Percentiles rank a stretch among this genome's conserved stretches.
phyloP scores from a whole-genome alignment of 2,329 filamentous ascomycete species.

The Pseudogymnoascus sp. region DNA sequence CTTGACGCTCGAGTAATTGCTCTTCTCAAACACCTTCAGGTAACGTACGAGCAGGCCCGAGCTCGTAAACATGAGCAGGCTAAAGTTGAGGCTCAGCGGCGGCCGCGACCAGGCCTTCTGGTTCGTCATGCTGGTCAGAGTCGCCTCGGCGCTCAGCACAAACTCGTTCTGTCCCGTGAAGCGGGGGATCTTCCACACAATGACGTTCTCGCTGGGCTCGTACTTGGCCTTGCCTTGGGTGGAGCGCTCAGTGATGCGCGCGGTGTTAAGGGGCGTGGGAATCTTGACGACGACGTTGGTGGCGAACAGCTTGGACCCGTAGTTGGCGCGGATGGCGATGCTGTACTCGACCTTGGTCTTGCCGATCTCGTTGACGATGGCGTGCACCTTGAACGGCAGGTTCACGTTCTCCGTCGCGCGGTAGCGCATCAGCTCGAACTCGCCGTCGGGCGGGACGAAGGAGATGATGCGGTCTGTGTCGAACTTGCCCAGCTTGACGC shows the following conservation, averaged over 20 bases:
- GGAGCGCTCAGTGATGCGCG: constrained; percentile 83
- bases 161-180: constrained; percentile 98
- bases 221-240: constrained; percentile 98
- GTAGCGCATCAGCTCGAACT: constrained; percentile 98
- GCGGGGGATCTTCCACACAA: constrained; percentile 98
- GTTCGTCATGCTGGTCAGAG: constrained; percentile 92
- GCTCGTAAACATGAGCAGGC: constrained; percentile 95
- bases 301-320: constrained; percentile 89
- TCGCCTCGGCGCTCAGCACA: constrained; percentile 87
- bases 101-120: constrained; percentile 96
- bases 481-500: constrained; percentile 94
- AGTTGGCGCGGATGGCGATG: constrained; percentile 95
- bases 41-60: constrained; percentile 88
- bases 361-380: constrained; percentile 94
- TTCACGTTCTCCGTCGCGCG: constrained; percentile 98
- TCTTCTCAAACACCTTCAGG: constrained; percentile 98
- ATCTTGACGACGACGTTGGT: constrained; percentile 94
- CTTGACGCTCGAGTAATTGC: constrained; percentile 96
- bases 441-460: constrained; percentile 92
- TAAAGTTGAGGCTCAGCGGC: constrained; percentile 85
- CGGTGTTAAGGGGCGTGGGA: constrained; percentile 93
- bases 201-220: constrained; percentile 95
- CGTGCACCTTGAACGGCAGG: constrained; percentile 95
- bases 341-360: constrained; percentile 98
- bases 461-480: constrained; percentile 95